A percentile compares a stretch with the other conserved stretches of the same genome.
phyloP scores from a whole-genome alignment of 2,329 filamentous ascomycete genomes.

The Aspergillus caelatus region DNA sequence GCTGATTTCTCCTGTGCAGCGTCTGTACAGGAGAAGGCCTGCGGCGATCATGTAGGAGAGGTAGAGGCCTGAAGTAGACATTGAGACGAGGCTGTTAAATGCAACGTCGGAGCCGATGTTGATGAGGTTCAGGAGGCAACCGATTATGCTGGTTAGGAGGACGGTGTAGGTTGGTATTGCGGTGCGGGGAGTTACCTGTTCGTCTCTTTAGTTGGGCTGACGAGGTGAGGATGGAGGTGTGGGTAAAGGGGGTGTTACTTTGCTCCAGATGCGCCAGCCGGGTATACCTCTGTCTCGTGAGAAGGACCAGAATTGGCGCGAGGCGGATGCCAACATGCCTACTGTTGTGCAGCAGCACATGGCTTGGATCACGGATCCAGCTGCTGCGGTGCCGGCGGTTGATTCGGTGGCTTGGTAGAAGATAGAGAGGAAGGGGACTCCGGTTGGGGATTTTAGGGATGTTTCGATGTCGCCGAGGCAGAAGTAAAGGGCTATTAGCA shows the following conservation, averaged over 20 bases:
- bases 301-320: slow-evolving; percentile 37
- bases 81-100: slow-evolving; percentile 36
- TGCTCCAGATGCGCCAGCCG: slow-evolving; percentile 31
- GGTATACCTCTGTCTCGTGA: slow-evolving; percentile 31
- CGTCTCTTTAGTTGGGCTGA: neutral
- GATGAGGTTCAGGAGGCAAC: slow-evolving; percentile 36
- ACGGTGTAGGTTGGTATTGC: slow-evolving; percentile 32
- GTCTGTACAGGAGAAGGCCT: slow-evolving; percentile 30
- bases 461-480: slow-evolving; percentile 39
- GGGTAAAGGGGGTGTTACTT: slow-evolving; percentile 15
- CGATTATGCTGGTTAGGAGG: slow-evolving; percentile 27
- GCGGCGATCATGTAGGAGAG: slow-evolving; percentile 34
- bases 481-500: slow-evolving; percentile 43
- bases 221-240: neutral
- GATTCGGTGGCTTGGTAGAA: slow-evolving; percentile 35
- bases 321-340: slow-evolving; percentile 49
- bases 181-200: slow-evolving; percentile 25
- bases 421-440: slow-evolving; percentile 40
- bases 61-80: slow-evolving; percentile 37
- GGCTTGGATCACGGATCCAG: slow-evolving; percentile 30
- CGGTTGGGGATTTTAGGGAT: slow-evolving; percentile 28
- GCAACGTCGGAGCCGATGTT: slow-evolving; percentile 36
- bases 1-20: slow-evolving; percentile 25
- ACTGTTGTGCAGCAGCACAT: slow-evolving; percentile 34
- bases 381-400: slow-evolving; percentile 26